Conservation (phyloP, 345 rosid genomes). For the Acer negundo region DNA sequence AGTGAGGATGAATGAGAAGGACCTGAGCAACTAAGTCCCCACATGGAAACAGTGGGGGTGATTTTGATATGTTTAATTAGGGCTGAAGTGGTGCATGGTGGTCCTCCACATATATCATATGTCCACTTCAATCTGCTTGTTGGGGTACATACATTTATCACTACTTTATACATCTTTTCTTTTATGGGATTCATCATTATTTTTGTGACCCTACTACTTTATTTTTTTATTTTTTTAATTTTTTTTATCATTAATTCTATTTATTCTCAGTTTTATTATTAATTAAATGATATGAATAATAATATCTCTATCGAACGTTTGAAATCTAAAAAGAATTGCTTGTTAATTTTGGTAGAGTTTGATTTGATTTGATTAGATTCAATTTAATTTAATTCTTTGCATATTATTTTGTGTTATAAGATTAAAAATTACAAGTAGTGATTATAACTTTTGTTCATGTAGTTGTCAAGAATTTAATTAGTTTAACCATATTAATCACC, state of each 20-base stretch:
- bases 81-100: constrained; percentile 2
- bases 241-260: background rate
- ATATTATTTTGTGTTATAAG: background rate
- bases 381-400: background rate
- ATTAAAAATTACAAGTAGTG: background rate
- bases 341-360: too few relatives aligned
- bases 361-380: too few relatives aligned
- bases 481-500: background rate
- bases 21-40: background rate
- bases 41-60: background rate
- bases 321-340: too few relatives aligned
- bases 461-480: background rate
- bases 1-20: background rate
- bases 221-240: background rate
- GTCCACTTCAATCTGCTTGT: constrained; percentile 6
- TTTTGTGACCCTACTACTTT: background rate
- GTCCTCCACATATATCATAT: background rate
- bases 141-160: background rate
- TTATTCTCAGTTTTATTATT: background rate
- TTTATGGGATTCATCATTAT: background rate
- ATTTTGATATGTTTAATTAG: background rate
- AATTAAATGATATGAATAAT: background rate
- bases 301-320: too few relatives aligned
- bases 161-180: background rate
- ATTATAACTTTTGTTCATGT: background rate